These are phyloP conservation scores for Lentinus brumalis DNA, from an alignment of 768 basidiomycete species.

Conservation along the genomic window DNA sequence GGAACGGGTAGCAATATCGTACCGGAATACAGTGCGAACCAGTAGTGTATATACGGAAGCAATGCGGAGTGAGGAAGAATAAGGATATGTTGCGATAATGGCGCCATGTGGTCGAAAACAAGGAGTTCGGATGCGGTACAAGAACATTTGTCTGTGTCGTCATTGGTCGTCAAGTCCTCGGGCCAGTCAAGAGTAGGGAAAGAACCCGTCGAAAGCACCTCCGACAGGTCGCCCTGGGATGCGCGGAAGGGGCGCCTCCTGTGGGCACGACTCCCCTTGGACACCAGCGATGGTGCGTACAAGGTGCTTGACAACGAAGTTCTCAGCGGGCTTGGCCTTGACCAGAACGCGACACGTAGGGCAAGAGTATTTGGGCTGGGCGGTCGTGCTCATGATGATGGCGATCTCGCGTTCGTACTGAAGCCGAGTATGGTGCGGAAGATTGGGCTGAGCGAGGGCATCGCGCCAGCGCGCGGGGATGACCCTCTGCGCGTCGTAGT, in stretches of 20 bases:
- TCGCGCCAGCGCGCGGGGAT: slow-evolving; percentile 10
- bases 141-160: too few species aligned
- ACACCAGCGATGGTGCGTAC: slow-evolving; percentile 51
- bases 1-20: background rate
- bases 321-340: slow-evolving; percentile 54
- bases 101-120: too few species aligned
- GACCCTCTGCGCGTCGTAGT: slow-evolving; percentile 34
- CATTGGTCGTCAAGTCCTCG: background rate
- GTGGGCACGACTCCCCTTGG: slow-evolving; percentile 49
- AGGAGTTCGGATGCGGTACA: background rate
- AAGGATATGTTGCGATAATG: background rate
- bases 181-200: slow-evolving; percentile 8
- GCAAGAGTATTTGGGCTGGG: slow-evolving; percentile 61
- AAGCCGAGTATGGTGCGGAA: slow-evolving; percentile 4
- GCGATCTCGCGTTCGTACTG: slow-evolving; percentile 13
- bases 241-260: slow-evolving; percentile 3
- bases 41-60: background rate
- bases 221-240: slow-evolving; percentile 1
- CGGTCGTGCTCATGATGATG: slow-evolving; percentile 12
- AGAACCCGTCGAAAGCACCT: slow-evolving; percentile 29
- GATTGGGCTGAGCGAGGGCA: slow-evolving; percentile 9
- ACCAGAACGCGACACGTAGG: slow-evolving; percentile 64
- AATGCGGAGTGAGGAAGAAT: background rate
- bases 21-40: background rate
- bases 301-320: slow-evolving; percentile 61